Evolutionary conservation across 2,329 filamentous ascomycete genomes (phyloP).

Genomic region (Fusarium virguliforme): DNA sequence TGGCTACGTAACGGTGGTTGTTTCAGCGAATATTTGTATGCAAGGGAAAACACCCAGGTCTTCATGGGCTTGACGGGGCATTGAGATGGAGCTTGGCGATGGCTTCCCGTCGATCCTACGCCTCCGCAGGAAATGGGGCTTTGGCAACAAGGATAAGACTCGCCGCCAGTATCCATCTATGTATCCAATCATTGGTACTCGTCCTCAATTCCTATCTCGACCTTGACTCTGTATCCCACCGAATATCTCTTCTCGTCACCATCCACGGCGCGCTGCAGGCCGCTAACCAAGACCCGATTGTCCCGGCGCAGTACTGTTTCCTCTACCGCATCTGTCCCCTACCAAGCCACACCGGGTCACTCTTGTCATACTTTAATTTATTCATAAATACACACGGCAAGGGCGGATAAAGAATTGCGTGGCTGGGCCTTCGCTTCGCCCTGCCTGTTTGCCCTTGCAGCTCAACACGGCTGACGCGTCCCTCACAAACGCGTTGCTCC

Average conservation of each 20-base stretch:
- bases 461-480: background rate
- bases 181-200: background rate
- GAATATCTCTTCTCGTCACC: background rate
- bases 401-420: background rate
- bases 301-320: too few species aligned
- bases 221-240: background rate
- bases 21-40: background rate
- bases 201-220: background rate
- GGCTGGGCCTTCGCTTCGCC: background rate
- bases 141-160: background rate
- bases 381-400: background rate
- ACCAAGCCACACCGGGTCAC: too few species aligned
- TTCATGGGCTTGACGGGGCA: background rate
- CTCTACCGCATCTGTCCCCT: too few species aligned
- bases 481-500: background rate
- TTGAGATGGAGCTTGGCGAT: background rate
- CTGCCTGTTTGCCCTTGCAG: background rate
- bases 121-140: background rate
- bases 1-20: background rate
- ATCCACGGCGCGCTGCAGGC: too few species aligned
- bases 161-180: background rate
- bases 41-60: background rate
- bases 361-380: background rate
- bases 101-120: background rate
- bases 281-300: too few species aligned